phyloP scores from a whole-genome alignment of 1,284 basidiomycete species.

The Rhodotorula sp. region DNA sequence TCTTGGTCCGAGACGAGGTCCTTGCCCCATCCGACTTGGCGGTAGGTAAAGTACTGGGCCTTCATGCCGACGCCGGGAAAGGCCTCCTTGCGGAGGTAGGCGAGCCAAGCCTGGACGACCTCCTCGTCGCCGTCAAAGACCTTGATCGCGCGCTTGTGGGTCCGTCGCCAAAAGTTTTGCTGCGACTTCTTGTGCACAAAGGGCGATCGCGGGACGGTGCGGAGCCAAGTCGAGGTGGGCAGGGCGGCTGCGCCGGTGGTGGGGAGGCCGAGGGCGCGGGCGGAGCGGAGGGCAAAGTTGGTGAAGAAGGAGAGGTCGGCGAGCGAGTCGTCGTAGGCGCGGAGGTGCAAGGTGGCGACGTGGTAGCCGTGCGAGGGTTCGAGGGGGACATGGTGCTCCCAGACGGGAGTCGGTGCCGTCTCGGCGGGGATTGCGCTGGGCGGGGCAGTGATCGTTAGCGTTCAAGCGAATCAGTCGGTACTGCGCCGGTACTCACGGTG shows the following conservation, averaged over 20 bases:
- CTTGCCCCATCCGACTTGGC: slow-evolving; percentile 58
- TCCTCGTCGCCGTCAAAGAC: slow-evolving; percentile 82
- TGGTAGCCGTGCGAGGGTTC: slow-evolving; percentile 65
- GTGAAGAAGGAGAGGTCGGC: slow-evolving; percentile 70
- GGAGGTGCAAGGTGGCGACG: slow-evolving; percentile 78
- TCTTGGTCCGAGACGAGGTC: slow-evolving; percentile 13
- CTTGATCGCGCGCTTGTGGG: slow-evolving; percentile 82
- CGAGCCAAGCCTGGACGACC: slow-evolving; percentile 76
- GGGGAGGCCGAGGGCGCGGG: slow-evolving; percentile 78
- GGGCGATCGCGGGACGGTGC: slow-evolving; percentile 82
- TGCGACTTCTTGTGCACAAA: slow-evolving; percentile 94
- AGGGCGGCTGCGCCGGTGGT: slow-evolving; percentile 66
- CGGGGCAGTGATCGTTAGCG: background rate
- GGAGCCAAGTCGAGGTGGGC: slow-evolving; percentile 73
- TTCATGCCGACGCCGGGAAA: slow-evolving; percentile 84
- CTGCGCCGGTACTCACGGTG: background rate
- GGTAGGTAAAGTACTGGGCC: slow-evolving; percentile 71
- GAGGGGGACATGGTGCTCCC: slow-evolving; percentile 39
- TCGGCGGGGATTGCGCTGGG: background rate
- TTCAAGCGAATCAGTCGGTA: background rate
- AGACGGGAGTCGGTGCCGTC: slow-evolving; percentile 24
- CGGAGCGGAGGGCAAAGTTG: slow-evolving; percentile 81
- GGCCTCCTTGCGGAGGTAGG: slow-evolving; percentile 73
- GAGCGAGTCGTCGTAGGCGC: slow-evolving; percentile 64
- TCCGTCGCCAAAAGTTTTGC: slow-evolving; percentile 88